Base-by-base conservation (phyloP, 2,329 filamentous ascomycete species). In the Basipetospora sp. region DNA sequence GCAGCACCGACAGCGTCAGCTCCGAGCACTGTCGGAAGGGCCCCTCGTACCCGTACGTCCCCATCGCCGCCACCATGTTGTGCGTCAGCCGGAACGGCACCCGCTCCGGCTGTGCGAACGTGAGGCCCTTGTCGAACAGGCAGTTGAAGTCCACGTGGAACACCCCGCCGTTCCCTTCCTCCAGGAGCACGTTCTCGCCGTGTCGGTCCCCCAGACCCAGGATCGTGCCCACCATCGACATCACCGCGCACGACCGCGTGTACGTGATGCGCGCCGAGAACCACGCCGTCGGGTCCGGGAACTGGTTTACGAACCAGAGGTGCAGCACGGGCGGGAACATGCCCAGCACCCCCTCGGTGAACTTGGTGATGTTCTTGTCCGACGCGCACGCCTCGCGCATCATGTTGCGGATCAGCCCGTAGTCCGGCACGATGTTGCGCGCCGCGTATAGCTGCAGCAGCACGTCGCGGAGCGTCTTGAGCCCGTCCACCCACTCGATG, bases 61-160 rank as follows among this genome's bases (percentile, higher is more conserved):
- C 90, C 77, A 98, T 96, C 9, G 90, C 92, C 45, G 93, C 84
- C 26, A 92, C 75, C 88, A 98, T 96, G 59, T 98, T 98, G 66
- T 94, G 88, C 4, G 90, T 98, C 30, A 98, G 69, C 13, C 92
- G 81, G 67, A 98, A 99, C 2, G 90, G 92, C 1, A 98, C 90
- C 20, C 81, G 69, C 58, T 99, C 90, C 0, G 90, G 88, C 56
- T 92, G 93, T 44, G 86, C 80, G 53, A 98, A 96, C 0, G 87
- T 94, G 29, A 88, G 71, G 2, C 90, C 90, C 53, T 98, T 98
- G 64, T 98, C 92, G 55, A 99, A 99, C 4, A 98, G 75, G 57
- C 92, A 98, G 61, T 98, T 98, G 69, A 99, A 98, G 60, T 98
- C 90, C 32, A 99, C 92, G 58, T 99, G 90, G 58, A 98, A 83